These are phyloP conservation scores for Bremia lactucae DNA, from an alignment of 352 stramenopile genomes.

Conservation along the genomic window DNA sequence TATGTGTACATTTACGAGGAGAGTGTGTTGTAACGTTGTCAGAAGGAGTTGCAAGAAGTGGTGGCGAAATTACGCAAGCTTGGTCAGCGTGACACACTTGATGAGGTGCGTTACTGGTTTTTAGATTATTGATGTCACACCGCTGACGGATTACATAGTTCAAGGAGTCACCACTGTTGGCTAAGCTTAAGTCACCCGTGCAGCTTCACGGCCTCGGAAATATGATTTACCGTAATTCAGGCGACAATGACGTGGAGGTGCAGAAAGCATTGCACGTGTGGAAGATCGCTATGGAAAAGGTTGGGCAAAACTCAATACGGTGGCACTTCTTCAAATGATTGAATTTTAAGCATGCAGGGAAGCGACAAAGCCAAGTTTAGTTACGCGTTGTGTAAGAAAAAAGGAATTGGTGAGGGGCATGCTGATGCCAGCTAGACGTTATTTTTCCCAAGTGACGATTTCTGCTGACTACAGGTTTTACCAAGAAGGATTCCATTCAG, in stretches of 20 bases:
- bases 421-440: background rate
- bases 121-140: background rate
- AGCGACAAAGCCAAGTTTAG: constrained; percentile 79
- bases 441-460: background rate
- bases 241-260: constrained; percentile 42
- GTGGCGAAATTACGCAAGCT: constrained; percentile 43
- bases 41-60: constrained; percentile 49
- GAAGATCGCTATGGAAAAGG: constrained; percentile 76
- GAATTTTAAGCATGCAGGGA: constrained; percentile 19
- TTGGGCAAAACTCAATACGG: background rate
- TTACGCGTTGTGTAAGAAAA: constrained; percentile 75
- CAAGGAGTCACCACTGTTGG: constrained; percentile 49
- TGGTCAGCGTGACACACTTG: constrained; percentile 36
- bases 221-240: constrained; percentile 77
- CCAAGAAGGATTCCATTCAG: constrained; percentile 36
- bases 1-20: too few relatives aligned
- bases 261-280: constrained; percentile 70
- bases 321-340: background rate
- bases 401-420: constrained; percentile 38
- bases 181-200: constrained; percentile 34
- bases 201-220: constrained; percentile 68
- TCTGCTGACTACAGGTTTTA: constrained; percentile 27
- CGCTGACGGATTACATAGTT: constrained; percentile 26
- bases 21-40: background rate
- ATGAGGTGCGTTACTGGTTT: constrained; percentile 25